A percentile compares a stretch with the other conserved stretches of the same genome.
Evolutionary conservation across 768 basidiomycete genomes (phyloP).

Genomic region (Hebeloma cylindrosporum): DNA sequence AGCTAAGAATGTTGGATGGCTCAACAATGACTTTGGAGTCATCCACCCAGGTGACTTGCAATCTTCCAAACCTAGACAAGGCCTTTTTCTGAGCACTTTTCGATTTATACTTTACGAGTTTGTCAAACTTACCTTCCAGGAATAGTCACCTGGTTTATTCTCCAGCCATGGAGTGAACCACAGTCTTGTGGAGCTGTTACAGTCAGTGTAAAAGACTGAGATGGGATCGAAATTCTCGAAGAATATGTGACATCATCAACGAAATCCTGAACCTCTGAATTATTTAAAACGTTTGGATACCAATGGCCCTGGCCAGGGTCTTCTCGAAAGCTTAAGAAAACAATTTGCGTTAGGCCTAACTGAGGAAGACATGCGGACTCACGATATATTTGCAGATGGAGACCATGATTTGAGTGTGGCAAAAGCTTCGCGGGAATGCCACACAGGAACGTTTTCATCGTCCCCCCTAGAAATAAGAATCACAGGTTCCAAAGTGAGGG

Average conservation of each 20-base stretch:
- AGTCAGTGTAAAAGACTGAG: conserved; percentile 64
- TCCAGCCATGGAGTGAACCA: conserved; percentile 71
- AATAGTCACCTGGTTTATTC: conserved; percentile 52
- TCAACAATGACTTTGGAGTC: conserved; percentile 11
- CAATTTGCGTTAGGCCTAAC: background rate
- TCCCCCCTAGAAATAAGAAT: too few relatives aligned
- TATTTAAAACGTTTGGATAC: conserved; percentile 62
- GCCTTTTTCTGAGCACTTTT: background rate
- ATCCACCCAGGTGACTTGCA: conserved; percentile 28
- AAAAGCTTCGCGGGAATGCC: conserved; percentile 75
- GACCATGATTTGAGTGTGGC: conserved; percentile 60
- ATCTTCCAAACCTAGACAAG: conserved; percentile 35
- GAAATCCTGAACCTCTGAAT: conserved; percentile 55
- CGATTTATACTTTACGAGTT: background rate
- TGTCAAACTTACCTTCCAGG: conserved; percentile 66
- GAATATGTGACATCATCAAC: conserved; percentile 36
- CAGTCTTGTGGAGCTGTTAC: conserved; percentile 67
- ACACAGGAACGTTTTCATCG: conserved; percentile 86
- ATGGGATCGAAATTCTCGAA: conserved; percentile 11
- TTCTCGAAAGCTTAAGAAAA: conserved; percentile 52
- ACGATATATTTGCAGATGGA: conserved; percentile 53
- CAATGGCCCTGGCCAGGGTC: conserved; percentile 66
- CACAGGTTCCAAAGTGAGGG: too few relatives aligned
- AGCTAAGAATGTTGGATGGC: conserved; percentile 20
- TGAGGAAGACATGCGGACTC: conserved; percentile 18